Base-by-base conservation (phyloP, 1,284 basidiomycete species). In the Sanghuangporus weigelae region DNA sequence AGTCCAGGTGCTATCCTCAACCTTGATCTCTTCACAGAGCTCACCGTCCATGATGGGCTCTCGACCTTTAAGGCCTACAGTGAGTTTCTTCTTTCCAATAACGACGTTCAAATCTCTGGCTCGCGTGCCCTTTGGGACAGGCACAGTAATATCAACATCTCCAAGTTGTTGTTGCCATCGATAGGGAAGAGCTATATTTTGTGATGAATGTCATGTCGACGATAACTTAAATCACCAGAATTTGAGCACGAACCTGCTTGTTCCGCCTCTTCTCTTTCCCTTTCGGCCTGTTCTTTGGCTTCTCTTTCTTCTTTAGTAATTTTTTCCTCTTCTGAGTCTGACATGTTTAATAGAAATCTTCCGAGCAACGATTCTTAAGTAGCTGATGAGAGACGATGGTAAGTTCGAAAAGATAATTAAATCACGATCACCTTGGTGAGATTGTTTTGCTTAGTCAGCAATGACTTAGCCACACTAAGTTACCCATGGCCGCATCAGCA, bases 1-100 rank as follows among this genome's bases (percentile, higher is more conserved):
- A 4, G 93, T 95, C 97, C 97, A 99, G 21, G 95, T 98, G 67
- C 95, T 97, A 61, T 99, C 97, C 66, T 98, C 97, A 57, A 95
- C 80, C 71, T 95, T 95, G 78, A 99, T 90, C 64, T 96, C 94
- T 70, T 91, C 90, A 76, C 93, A 95, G 31, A 99, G 82, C 66
- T 96, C 90, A n/a, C 97, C 97, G 36, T 86, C 83, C 71, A 97
- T 73, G 71, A 98, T 93, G 31, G 87, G 84, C 35, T 93, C 90
- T 67, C 90, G 80, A 21, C 91, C 91, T 76, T 97, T 98, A 59
- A 98, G 75, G 6, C 88, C 92, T 3, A 97, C 87, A 68, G 82
- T 89, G 63, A 99, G 82, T 68, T 85, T 90, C 74, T 86, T 90
- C 79, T 92, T 94, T 74, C 86, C 82, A 67, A 99, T 85, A 1